These are phyloP conservation scores for Dictyostelium capitatum DNA, from an alignment of 78 protist species.

Conservation along the genomic window DNA sequence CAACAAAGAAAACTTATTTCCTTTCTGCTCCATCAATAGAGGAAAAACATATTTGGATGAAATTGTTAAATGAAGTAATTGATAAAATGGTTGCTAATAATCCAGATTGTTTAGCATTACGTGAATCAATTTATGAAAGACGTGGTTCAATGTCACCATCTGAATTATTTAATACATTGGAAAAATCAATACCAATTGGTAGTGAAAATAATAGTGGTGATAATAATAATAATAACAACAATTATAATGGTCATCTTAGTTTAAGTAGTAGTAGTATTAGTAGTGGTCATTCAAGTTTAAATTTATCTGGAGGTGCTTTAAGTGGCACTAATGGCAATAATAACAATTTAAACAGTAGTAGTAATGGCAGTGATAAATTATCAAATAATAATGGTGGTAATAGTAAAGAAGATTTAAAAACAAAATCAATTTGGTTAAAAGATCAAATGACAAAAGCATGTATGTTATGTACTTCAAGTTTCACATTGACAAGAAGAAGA, in stretches of 20 bases:
- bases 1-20: slow-evolving; percentile 53
- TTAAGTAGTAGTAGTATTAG: not conserved
- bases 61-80: slow-evolving; percentile 61
- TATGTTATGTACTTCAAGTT: slow-evolving; percentile 49
- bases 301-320: not conserved
- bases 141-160: slow-evolving; percentile 49
- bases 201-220: not conserved
- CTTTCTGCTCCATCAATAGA: slow-evolving; percentile 49
- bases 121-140: slow-evolving; percentile 38
- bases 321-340: not conserved
- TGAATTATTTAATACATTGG: slow-evolving; percentile 32
- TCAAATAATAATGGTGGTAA: not conserved
- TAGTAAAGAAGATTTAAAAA: slow-evolving; percentile 7
- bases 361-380: not conserved
- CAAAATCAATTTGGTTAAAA: slow-evolving; percentile 63
- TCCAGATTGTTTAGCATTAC: slow-evolving; percentile 28
- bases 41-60: slow-evolving; percentile 62
- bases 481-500: slow-evolving; percentile 65
- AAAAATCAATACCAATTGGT: slow-evolving; percentile 24
- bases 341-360: not conserved
- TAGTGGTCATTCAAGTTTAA: not conserved
- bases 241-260: not conserved
- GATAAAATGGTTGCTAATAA: slow-evolving; percentile 37
- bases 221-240: not conserved
- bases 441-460: slow-evolving; percentile 77